phyloP scores from a whole-genome alignment of 352 stramenopile species.

The Globisporangium polare region DNA sequence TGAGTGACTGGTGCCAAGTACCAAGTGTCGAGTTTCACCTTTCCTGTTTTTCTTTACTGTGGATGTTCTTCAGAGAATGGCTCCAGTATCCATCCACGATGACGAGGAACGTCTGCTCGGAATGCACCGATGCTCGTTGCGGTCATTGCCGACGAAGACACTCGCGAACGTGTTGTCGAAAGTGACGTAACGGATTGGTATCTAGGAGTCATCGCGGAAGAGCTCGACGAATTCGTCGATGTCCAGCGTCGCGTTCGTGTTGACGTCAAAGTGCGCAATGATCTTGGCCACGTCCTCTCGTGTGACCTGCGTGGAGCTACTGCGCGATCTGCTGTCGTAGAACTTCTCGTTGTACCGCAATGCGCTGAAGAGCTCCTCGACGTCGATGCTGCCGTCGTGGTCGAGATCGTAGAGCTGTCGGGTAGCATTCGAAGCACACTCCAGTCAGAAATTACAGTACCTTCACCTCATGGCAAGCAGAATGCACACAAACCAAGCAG shows the following conservation, averaged over 20 bases:
- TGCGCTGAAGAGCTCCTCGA: slow-evolving; percentile 59
- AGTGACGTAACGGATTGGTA: too few species aligned
- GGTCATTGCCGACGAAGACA: too few species aligned
- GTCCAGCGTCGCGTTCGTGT: slow-evolving; percentile 72
- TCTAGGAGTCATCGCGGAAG: slow-evolving; percentile 53
- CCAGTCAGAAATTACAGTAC: neutral
- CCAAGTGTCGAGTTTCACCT: too few species aligned
- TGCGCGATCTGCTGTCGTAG: slow-evolving; percentile 43
- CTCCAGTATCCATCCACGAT: too few species aligned
- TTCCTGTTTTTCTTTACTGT: too few species aligned
- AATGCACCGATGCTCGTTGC: too few species aligned
- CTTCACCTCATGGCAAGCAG: slow-evolving; percentile 8
- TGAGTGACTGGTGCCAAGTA: too few species aligned
- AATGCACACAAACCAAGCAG: neutral
- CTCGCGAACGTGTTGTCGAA: too few species aligned
- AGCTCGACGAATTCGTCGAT: slow-evolving; percentile 78
- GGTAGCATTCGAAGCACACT: neutral
- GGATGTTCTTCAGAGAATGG: too few species aligned
- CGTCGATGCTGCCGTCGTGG: slow-evolving; percentile 65
- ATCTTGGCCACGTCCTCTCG: slow-evolving; percentile 64
- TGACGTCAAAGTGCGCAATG: slow-evolving; percentile 69
- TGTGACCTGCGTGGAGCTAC: slow-evolving; percentile 28
- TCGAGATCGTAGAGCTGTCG: slow-evolving; percentile 59
- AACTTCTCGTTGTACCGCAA: slow-evolving; percentile 71
- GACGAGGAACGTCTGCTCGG: too few species aligned